Conservation (phyloP, 2,329 filamentous ascomycete genomes). For the Talaromyces funiculosus region DNA sequence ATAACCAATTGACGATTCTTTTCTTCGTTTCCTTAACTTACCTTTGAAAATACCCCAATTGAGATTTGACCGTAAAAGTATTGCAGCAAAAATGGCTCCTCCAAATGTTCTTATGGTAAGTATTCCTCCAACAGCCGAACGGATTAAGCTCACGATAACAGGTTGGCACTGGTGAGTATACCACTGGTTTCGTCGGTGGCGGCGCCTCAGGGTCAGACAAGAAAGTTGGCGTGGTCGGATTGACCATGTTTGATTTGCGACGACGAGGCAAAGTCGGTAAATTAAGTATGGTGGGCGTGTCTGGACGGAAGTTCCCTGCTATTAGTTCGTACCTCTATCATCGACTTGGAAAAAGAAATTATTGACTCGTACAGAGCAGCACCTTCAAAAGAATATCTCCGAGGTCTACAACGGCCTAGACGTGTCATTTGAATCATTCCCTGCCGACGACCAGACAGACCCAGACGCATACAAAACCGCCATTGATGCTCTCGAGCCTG, state of each 20-base stretch:
- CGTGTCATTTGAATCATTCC: slow-evolving; percentile 78
- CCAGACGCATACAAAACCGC: slow-evolving; percentile 80
- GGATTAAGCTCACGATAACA: slow-evolving; percentile 25
- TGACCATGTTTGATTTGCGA: slow-evolving; percentile 84
- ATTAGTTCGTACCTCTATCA: slow-evolving; percentile 51
- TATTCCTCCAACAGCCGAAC: background rate
- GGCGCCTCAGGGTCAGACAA: slow-evolving; percentile 85
- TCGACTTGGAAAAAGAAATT: background rate
- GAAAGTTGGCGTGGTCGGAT: slow-evolving; percentile 87
- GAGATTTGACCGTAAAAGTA: background rate
- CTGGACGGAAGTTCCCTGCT: slow-evolving; percentile 82
- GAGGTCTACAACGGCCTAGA: slow-evolving; percentile 85
- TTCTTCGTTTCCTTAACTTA: background rate
- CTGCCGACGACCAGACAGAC: slow-evolving; percentile 64
- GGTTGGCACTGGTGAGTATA: slow-evolving; percentile 94
- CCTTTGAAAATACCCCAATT: background rate
- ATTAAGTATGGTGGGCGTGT: slow-evolving; percentile 83
- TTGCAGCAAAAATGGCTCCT: slow-evolving; percentile 45
- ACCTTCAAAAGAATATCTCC: slow-evolving; percentile 81
- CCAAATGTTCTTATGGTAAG: slow-evolving; percentile 65
- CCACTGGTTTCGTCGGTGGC: slow-evolving; percentile 84
- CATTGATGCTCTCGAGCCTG: slow-evolving; percentile 73
- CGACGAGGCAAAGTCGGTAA: slow-evolving; percentile 81
- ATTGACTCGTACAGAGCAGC: slow-evolving; percentile 44
- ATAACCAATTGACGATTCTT: slow-evolving; percentile 1